Conservation (phyloP, 225 moss, liverwort and hornwort genomes). For the Straminergon stramineum region DNA sequence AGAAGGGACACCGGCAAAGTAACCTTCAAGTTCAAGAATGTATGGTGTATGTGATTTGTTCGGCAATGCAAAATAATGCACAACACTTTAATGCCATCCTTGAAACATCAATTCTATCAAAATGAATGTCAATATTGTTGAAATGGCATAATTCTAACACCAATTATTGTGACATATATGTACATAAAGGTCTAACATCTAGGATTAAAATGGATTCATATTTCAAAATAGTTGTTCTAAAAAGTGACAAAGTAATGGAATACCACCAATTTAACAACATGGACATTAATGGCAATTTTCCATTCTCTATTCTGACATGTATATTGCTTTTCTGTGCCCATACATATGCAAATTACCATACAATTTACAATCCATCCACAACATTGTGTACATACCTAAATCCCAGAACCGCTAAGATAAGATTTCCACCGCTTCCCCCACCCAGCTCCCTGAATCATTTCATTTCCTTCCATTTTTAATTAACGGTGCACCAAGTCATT, state of each 20-base stretch:
- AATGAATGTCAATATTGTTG: background rate
- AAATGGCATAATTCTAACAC: background rate
- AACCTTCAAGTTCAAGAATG: background rate
- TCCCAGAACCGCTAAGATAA: background rate
- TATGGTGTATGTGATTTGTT: background rate
- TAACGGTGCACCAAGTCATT: background rate
- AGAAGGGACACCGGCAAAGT: background rate
- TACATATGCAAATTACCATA: background rate
- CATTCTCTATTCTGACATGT: too few relatives aligned
- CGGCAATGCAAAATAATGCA: rapidly evolving
- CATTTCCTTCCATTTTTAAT: background rate
- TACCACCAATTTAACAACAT: too few relatives aligned
- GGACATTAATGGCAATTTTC: background rate
- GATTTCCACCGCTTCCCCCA: too few relatives aligned
- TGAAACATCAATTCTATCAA: background rate
- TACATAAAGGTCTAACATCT: too few relatives aligned
- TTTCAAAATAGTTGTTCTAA: too few relatives aligned
- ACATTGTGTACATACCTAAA: too few relatives aligned
- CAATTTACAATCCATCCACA: too few relatives aligned
- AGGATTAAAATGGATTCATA: too few relatives aligned
- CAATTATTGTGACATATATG: background rate
- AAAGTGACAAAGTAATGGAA: too few relatives aligned
- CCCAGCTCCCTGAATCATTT: background rate
- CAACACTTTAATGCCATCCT: background rate
- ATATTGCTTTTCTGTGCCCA: too few relatives aligned